These are phyloP conservation scores for Chaetoscypha palmicola DNA, from an alignment of 2,329 filamentous ascomycete genomes.

Conservation along the genomic window DNA sequence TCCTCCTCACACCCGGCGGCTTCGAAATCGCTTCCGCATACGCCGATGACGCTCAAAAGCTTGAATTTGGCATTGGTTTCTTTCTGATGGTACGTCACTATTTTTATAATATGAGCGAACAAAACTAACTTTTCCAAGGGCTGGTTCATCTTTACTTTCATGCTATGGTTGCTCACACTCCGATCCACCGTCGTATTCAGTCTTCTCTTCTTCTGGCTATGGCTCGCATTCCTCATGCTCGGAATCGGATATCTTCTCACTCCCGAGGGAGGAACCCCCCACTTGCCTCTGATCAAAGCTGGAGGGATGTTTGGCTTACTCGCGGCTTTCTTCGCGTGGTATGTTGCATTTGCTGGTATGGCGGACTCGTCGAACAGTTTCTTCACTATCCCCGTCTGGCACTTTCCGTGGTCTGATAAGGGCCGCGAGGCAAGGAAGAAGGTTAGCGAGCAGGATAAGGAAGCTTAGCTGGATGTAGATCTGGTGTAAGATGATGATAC, in stretches of 20 bases:
- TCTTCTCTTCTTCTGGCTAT: slow-evolving; percentile 51
- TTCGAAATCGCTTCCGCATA: slow-evolving; percentile 42
- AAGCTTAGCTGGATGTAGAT: no score
- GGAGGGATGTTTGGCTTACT: slow-evolving; percentile 77
- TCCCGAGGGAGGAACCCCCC: slow-evolving; percentile 30
- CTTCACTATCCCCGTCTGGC: slow-evolving; percentile 85
- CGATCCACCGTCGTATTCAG: slow-evolving; percentile 55
- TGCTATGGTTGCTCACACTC: slow-evolving; percentile 50
- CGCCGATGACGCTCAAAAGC: slow-evolving; percentile 28
- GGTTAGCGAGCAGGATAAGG: background rate
- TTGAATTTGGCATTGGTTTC: slow-evolving; percentile 47
- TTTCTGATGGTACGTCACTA: slow-evolving; percentile 38
- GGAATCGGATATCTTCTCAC: slow-evolving; percentile 35
- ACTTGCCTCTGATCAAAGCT: slow-evolving; percentile 52
- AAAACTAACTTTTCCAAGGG: slow-evolving; percentile 25
- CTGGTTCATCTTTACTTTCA: slow-evolving; percentile 58
- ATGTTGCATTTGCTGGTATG: slow-evolving; percentile 77
- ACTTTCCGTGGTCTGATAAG: slow-evolving; percentile 91
- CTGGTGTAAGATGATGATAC: no score
- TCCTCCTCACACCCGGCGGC: slow-evolving; percentile 50
- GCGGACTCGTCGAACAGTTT: slow-evolving; percentile 75
- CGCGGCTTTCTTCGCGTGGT: slow-evolving; percentile 78
- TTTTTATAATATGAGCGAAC: background rate
- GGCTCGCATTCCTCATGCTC: slow-evolving; percentile 50
- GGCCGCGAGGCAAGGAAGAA: slow-evolving; percentile 50